Base-by-base conservation (phyloP, 257 asterid species). In the Jasminum sambac region DNA sequence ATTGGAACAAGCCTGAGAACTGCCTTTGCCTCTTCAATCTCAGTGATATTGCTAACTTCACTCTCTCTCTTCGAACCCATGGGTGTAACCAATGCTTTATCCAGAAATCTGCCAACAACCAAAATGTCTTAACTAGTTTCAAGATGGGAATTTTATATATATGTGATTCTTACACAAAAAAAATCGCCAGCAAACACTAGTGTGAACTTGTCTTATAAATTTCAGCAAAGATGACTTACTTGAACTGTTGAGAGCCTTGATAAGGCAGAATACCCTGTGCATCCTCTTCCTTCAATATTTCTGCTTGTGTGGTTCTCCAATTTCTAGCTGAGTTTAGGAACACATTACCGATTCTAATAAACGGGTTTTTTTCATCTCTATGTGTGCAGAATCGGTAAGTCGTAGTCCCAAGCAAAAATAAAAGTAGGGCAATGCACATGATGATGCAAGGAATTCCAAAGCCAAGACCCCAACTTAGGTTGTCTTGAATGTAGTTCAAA, bases 1-100 rank as follows among this genome's bases (percentile, higher is more conserved):
- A 82, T 66, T 6, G 86, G 86, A 64, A 64, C 37, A 9, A 80
- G 80, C 48, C 75, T 43, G 1, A 80, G 67, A 64, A 80, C 73
- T 8, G 79, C 41, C 63, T 74, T 82, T 6, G 78, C 68, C 8
- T 73, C 80, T 40, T 73, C 66, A 10, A 80, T 71, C 16, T 80
- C 85, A 1, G 0, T 8, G 5, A 42, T 38, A 69, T 67, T 61
- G 37, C 85, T 76, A 1, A 19, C 37, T 5, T 61, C 70, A 24
- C 60, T 74, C 0, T 69, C 64, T 42, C 23, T 52, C n/a, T 36
- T 11, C 30, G 30, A 62, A 16, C 68, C 81, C 34, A 66, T 61
- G 0, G 74, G 71, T 25, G 72, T 55, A 38, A 77, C 61, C 44
- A 77, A 43, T 2, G 82, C 82, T 74, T 71, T 80, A 37, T 77